Evolutionary conservation across 345 rosid genomes (phyloP), one percentile per base, ranked within the genome.

Genomic region (Lagerstroemia speciosa): DNA sequence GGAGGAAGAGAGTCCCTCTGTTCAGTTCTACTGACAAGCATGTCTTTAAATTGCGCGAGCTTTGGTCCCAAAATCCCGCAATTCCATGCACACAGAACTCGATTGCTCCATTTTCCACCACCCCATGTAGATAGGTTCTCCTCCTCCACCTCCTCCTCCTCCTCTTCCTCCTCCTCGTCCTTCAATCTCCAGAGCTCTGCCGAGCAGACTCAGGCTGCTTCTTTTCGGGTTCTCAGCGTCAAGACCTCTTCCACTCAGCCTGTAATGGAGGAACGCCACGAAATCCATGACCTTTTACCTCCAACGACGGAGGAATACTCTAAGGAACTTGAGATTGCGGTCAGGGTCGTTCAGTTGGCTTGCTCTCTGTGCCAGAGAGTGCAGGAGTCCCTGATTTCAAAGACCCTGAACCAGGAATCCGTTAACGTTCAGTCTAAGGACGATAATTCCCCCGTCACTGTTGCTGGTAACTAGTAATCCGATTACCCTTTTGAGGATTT

Each of bases 381-480:
- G 73, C 94, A 92, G 68, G 74, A 81, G 67, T 72, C 83, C 64
- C 75, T 92, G 74, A 69, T 78, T 68, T 78, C 88, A 0, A 48
- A 68, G n/a, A 61, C 70, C 64, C 71, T 38, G 10, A 2, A 24
- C 16, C 45, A 26, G 62, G 34, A 58, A 26, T 9, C 8, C 43
- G 19, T 68, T 37, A 81, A 78, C 50, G 85, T 92, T 48, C 68
- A 74, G 79, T 76, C 96, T 29, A 92, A 92, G 78, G 92, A 83
- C 61, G 98, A 92, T 72, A 83, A 92, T 74, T 92, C 98, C 38
- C 98, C 83, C 63, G 98, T 92, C 67, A 92, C 96, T 48, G 80
- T 92, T 78, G 98, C 98, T 29, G 96, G 98, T 92, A 67, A 33
- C 5, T 11, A 3, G 16, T 8, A n/a, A n/a, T 2, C 30, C 30